These are phyloP conservation scores for Clavispora carvajalis DNA, from an alignment of 805 yeast genomes.

Conservation along the genomic window DNA sequence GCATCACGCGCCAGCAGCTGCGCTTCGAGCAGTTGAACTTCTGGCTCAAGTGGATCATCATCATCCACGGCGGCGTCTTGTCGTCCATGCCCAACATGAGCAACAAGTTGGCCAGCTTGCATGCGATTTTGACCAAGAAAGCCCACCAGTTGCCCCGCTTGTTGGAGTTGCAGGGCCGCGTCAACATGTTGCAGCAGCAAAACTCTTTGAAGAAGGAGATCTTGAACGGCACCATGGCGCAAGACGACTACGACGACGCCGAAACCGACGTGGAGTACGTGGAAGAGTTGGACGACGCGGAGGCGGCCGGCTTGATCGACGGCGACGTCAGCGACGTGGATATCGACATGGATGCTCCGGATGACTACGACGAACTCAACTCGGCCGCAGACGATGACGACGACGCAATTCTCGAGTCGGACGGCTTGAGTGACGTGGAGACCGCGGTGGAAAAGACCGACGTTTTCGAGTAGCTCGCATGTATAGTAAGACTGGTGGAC, in stretches of 20 bases:
- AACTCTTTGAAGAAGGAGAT: slow-evolving; percentile 39
- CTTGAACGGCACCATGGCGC: slow-evolving; percentile 18
- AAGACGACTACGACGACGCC: slow-evolving; percentile 22
- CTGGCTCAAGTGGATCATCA: slow-evolving; percentile 54
- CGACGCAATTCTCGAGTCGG: slow-evolving; percentile 5
- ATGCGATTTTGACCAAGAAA: slow-evolving; percentile 43
- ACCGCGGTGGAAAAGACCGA: slow-evolving; percentile 13
- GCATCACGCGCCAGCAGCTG: slow-evolving; percentile 45
- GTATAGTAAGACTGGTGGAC: too few species aligned
- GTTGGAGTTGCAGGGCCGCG: slow-evolving; percentile 46
- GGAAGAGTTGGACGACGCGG: slow-evolving; percentile 62
- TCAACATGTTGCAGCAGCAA: slow-evolving; percentile 43
- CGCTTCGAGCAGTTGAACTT: slow-evolving; percentile 46
- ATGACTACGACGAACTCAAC: slow-evolving; percentile 6
- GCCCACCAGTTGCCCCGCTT: slow-evolving; percentile 46
- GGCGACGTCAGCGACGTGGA: slow-evolving; percentile 14
- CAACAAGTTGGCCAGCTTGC: slow-evolving; percentile 39
- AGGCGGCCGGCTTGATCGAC: slow-evolving; percentile 13
- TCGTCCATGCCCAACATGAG: slow-evolving; percentile 42
- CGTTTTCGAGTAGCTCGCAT: slow-evolving; percentile 7
- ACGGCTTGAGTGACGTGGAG: slow-evolving; percentile 16
- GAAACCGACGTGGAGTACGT: slow-evolving; percentile 62
- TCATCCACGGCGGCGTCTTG: slow-evolving; percentile 50
- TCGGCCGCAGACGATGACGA: slow-evolving; percentile 6
- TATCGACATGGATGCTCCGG: slow-evolving; percentile 3